These are phyloP conservation scores for Wickerhamiella nectarea DNA, from an alignment of 805 yeast genomes.

Conservation along the genomic window DNA sequence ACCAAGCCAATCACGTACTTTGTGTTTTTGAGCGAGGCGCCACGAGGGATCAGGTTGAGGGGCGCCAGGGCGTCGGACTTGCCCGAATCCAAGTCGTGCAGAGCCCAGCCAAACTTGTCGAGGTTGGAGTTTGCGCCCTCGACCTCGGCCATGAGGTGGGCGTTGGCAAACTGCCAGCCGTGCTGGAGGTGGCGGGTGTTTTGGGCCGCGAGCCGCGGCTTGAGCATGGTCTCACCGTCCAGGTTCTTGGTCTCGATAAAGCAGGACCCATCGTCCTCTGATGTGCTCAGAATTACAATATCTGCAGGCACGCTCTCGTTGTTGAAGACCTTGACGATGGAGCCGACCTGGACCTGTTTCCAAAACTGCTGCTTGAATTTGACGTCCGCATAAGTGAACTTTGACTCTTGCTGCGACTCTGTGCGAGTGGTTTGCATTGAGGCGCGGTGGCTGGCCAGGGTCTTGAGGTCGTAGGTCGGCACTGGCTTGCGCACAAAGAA, in stretches of 20 bases:
- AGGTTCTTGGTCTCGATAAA: slow-evolving; percentile 59
- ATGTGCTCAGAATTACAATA: slow-evolving; percentile 50
- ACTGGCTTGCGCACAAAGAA: background rate
- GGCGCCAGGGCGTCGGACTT: slow-evolving; percentile 43
- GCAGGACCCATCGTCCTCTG: slow-evolving; percentile 59
- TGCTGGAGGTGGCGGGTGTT: slow-evolving; percentile 38
- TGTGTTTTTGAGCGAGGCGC: slow-evolving; percentile 61
- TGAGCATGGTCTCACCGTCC: slow-evolving; percentile 70
- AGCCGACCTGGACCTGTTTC: slow-evolving; percentile 71
- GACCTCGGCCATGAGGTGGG: slow-evolving; percentile 49
- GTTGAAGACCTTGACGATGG: slow-evolving; percentile 49
- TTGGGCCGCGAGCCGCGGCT: slow-evolving; percentile 41
- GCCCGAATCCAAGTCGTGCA: slow-evolving; percentile 35
- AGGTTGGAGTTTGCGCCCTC: slow-evolving; percentile 55
- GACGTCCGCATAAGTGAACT: background rate
- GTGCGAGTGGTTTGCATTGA: no score
- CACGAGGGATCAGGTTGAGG: slow-evolving; percentile 58
- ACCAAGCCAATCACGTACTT: slow-evolving; percentile 65
- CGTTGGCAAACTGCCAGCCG: slow-evolving; percentile 43
- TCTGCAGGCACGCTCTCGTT: slow-evolving; percentile 77
- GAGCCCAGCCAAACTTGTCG: slow-evolving; percentile 53
- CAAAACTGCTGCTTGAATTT: slow-evolving; percentile 44
- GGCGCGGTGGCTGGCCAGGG: background rate
- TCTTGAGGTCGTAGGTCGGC: slow-evolving; percentile 5
- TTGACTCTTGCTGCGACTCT: no score